Conservation (phyloP, 352 stramenopile genomes). For the Pythium oligandrum region DNA sequence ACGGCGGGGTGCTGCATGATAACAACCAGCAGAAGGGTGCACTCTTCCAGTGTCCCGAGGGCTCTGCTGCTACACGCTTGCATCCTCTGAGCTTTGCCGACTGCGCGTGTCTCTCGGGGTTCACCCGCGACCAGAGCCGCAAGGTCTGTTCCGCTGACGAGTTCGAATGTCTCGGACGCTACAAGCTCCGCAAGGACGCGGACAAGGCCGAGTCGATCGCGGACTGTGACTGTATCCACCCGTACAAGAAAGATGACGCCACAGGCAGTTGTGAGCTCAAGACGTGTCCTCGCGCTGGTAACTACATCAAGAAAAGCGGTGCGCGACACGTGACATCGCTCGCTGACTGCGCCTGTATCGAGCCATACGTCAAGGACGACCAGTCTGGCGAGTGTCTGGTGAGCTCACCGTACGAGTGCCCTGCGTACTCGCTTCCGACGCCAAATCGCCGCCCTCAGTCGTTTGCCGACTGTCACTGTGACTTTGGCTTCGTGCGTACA, state of each 20-base stretch:
- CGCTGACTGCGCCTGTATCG: constrained; percentile 63
- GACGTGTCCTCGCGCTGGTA: constrained; percentile 63
- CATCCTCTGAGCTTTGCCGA: constrained; percentile 38
- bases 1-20: constrained; percentile 1
- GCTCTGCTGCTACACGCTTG: constrained; percentile 23
- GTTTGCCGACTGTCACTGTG: constrained; percentile 70
- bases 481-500: constrained; percentile 65
- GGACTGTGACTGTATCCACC: constrained; percentile 69
- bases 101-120: constrained; percentile 27
- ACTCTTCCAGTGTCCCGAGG: constrained; percentile 29
- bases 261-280: constrained; percentile 48
- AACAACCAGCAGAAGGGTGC: constrained; percentile 9
- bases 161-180: constrained; percentile 59
- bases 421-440: constrained; percentile 25
- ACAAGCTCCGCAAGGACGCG: constrained; percentile 35
- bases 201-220: constrained; percentile 33
- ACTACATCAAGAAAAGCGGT: constrained; percentile 60
- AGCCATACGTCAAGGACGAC: constrained; percentile 63
- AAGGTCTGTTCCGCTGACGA: constrained; percentile 23
- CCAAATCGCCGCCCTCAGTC: constrained; percentile 30
- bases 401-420: constrained; percentile 12
- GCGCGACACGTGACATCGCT: constrained; percentile 39
- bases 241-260: constrained; percentile 64
- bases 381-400: constrained; percentile 65
- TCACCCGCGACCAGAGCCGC: constrained; percentile 32